Evolutionary conservation across 805 yeast genomes (phyloP), one percentile per base, ranked within the genome.

Genomic region (Sungouiozyma intestinalis): DNA sequence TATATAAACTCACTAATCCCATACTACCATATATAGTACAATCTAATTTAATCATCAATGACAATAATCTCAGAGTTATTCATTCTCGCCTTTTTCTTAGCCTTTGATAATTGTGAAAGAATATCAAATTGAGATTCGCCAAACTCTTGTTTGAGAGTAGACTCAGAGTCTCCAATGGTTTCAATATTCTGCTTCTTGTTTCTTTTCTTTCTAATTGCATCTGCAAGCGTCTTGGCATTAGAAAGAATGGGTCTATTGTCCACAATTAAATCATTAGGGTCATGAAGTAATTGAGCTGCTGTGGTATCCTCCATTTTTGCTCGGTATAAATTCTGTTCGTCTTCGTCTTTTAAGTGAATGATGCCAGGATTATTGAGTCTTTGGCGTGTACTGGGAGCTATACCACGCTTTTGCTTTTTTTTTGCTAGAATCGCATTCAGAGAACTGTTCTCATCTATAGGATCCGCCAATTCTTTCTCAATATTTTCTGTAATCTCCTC

Each of bases 231-330:
- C 39, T 51, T 57, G 3, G 65, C 65, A 38, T 38, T 50, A 2
- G 65, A 45, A 33, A 60, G 45, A 17, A 59, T 59, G 1, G 64
- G 64, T 21, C 65, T 44, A 39, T 51, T 47, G 43, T 60, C 65
- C 24, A 58, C 45, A 2, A 33, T 36, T 16, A 48, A 35, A 35
- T 57, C 62, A 15, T 49, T 42, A 1, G 63, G 62, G 45, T 60
- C 41, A 45, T 60, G 64, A 17, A 60, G 40, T n/a, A 60, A 41
- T 40, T 60, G 62, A 3, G 62, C 62, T 3, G 65, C 65, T 1
- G 65, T 60, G 6, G 55, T 51, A 33, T 60, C 53, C 19, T 45
- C 46, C 9, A 39, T 20, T 24, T 40, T 36, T 16, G 32, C 21
- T 6, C 35, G 16, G 18, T 19, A 16, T 1, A 18, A 6, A 15